Evolutionary conservation across 2,329 filamentous ascomycete species (phyloP), one percentile per base, ranked within the genome.

Genomic region (Dactylella cylindrospora): DNA sequence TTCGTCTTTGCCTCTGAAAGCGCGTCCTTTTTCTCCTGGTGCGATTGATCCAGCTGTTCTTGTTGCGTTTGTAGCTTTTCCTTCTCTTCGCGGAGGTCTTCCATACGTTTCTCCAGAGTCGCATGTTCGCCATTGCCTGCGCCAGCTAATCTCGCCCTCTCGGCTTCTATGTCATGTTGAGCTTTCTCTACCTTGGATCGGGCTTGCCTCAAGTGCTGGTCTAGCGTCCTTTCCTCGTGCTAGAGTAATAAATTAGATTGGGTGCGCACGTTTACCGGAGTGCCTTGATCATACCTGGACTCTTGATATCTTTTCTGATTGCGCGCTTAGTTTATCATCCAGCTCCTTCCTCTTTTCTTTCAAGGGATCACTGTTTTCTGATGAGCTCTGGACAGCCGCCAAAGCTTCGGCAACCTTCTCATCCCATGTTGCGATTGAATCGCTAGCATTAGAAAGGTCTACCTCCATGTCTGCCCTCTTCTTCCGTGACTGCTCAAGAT

Each of bases 21-120:
- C 3, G 81, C 77, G 26, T 77, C 72, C 23, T 74, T 70, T 4
- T 76, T 75, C 39, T 73, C 72, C 19, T 77, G 70, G 67, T 83
- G 80, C 9, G 82, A 82, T 13, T 80, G 74, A 17, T 83, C 76
- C 2, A 86, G 76, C 68, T 84, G 78, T 13, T 75, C 74, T 28
- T 81, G 73, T 68, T 83, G 88, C 65, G 78, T 79, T 35, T 81
- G 78, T 5, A 95, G 77, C 3, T 84, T 82, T 40, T 74, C 71
- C 66, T 80, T 76, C 70, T 88, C 84, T 3, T 77, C 75, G 2
- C 70, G 68, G 43, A 84, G 81, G 39, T 78, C 77, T 1, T 64
- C 67, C 59, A 80, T 73, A 29, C 76, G 74, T 0, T 75, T 71
- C 45, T 72, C 22, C 2, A 53, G 43, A 3, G 43, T 23, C 1